These are phyloP conservation scores for Syncephalastrum monosporum DNA, from an alignment of 371 early-diverging fungal genomes.

Conservation along the genomic window DNA sequence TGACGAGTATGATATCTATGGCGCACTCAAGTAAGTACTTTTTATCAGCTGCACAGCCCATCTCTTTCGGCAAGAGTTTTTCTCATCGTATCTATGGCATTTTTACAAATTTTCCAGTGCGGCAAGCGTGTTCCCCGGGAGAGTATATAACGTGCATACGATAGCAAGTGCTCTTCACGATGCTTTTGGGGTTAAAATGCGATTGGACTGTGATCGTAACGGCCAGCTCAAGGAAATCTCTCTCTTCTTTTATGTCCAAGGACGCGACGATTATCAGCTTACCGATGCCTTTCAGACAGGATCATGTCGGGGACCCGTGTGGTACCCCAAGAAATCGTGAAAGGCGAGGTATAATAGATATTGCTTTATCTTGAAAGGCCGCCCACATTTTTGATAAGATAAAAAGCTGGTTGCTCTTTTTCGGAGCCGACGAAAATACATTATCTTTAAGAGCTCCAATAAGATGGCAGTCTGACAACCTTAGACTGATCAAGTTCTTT, in stretches of 20 bases:
- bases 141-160: constrained; percentile 26
- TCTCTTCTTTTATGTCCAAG: constrained; percentile 43
- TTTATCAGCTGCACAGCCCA: no score
- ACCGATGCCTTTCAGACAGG: constrained; percentile 31
- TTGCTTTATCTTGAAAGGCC: no score
- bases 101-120: constrained; percentile 16
- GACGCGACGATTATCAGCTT: constrained; percentile 31
- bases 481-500: no score
- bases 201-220: constrained; percentile 30
- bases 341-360: background rate
- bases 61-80: background rate
- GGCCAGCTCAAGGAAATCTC: constrained; percentile 32
- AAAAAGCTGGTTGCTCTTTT: background rate
- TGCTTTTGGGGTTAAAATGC: constrained; percentile 25
- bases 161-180: constrained; percentile 34
- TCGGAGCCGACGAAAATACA: background rate
- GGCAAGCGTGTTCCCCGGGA: constrained; percentile 45
- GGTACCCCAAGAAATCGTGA: constrained; percentile 37
- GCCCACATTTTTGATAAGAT: background rate
- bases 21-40: constrained; percentile 35
- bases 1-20: constrained; percentile 43
- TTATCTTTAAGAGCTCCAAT: background rate
- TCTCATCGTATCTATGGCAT: background rate
- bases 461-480: background rate
- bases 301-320: constrained; percentile 35